phyloP scores from a whole-genome alignment of 2,329 filamentous ascomycete genomes.

The Botrytis fragariae region DNA sequence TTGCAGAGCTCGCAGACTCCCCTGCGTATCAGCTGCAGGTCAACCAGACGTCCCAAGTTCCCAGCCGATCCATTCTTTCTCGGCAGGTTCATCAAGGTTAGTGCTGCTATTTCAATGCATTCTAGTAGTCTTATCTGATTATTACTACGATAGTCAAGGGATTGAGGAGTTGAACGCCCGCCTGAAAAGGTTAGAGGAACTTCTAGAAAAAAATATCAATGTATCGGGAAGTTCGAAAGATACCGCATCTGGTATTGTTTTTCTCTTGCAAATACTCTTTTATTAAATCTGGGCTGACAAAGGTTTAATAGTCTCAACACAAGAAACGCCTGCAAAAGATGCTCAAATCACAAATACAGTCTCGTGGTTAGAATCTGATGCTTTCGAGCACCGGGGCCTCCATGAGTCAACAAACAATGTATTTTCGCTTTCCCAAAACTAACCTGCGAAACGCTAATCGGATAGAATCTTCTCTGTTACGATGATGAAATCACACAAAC shows the following conservation, averaged over 20 bases:
- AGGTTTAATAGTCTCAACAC: not conserved
- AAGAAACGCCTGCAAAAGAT: constrained; percentile 14
- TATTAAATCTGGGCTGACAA: not conserved
- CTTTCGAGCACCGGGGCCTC: constrained; percentile 4
- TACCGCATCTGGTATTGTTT: not conserved
- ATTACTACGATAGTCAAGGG: constrained; percentile 19
- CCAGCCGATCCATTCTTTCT: not conserved
- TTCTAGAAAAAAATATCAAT: constrained; percentile 17
- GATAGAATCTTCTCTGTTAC: not conserved
- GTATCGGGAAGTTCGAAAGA: not conserved
- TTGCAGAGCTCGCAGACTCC: constrained; percentile 26
- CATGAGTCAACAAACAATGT: not conserved
- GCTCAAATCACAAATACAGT: constrained; percentile 9
- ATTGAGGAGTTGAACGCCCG: constrained; percentile 27
- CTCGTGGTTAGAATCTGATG: constrained; percentile 14
- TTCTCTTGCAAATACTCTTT: not conserved
- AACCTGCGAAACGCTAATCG: not conserved
- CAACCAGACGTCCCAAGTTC: not conserved
- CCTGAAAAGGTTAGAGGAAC: constrained; percentile 25
- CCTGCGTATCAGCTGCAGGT: not conserved
- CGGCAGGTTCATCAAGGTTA: not conserved
- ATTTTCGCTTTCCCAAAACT: not conserved
- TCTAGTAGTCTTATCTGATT: not conserved
- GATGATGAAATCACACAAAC: constrained; percentile 21
- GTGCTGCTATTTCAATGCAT: not conserved